phyloP scores from a whole-genome alignment of 1,284 basidiomycete species.

The Moniliella sp. region DNA sequence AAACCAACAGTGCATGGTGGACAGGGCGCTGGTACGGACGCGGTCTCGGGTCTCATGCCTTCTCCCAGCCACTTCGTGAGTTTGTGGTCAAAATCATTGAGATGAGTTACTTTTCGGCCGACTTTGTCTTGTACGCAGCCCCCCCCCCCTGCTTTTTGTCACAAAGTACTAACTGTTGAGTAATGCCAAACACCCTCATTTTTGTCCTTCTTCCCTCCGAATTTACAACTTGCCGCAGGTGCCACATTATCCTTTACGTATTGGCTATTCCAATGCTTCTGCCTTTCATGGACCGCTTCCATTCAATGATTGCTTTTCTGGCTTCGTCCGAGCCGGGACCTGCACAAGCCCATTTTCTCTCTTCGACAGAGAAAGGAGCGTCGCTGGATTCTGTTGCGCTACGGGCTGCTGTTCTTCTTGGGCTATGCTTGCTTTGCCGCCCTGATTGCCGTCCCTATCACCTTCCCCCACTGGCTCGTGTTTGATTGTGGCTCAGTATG shows the following conservation, averaged over 20 bases:
- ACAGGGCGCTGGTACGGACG: constrained; percentile 33
- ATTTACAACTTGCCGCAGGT: no score
- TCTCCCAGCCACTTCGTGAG: constrained; percentile 32
- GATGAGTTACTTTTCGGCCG: constrained; percentile 27
- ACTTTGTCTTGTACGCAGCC: constrained; percentile 25
- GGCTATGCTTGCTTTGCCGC: constrained; percentile 56
- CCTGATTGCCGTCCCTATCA: no score
- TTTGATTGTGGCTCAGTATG: no score
- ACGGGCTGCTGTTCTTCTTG: constrained; percentile 57
- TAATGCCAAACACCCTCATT: no score
- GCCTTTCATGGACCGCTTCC: constrained; percentile 22
- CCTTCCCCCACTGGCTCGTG: no score
- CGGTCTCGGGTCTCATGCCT: constrained; percentile 28
- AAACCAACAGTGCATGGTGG: constrained; percentile 34
- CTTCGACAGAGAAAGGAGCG: constrained; percentile 30
- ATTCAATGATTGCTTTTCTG: constrained; percentile 35
- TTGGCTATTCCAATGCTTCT: constrained; percentile 40
- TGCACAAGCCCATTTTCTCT: constrained; percentile 50
- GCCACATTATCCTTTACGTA: constrained; percentile 29
- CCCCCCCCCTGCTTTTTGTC: constrained; percentile 9
- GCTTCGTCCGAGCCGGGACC: constrained; percentile 42
- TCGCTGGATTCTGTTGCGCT: constrained; percentile 39
- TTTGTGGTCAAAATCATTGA: constrained; percentile 34
- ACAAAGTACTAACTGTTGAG: no score
- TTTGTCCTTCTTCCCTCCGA: no score